A percentile compares a stretch with the other conserved stretches of the same genome.
phyloP scores from a whole-genome alignment of 1,284 basidiomycete species.

The Porodaedalea pini region DNA sequence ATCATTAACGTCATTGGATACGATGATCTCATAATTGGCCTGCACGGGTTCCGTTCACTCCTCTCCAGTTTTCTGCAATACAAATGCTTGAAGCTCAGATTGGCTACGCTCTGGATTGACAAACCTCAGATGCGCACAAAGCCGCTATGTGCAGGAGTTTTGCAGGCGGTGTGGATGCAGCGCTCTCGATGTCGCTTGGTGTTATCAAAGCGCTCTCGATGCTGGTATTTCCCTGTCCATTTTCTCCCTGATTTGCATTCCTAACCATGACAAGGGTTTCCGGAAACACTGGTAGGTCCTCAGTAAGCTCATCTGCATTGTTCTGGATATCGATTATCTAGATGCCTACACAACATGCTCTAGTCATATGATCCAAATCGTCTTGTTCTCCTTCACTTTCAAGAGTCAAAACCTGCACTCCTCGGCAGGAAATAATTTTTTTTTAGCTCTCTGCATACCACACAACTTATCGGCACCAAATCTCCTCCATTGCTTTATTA shows the following conservation, averaged over 20 bases:
- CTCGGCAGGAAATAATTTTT: too few relatives aligned
- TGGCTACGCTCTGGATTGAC: constrained; percentile 50
- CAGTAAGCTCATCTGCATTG: too few relatives aligned
- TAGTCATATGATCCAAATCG: too few relatives aligned
- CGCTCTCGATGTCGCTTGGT: constrained; percentile 90
- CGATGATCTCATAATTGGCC: constrained; percentile 8
- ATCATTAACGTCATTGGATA: constrained; percentile 2
- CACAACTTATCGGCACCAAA: too few relatives aligned
- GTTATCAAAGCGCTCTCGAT: constrained; percentile 97
- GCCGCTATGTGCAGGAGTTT: constrained; percentile 90
- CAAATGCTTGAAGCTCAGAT: constrained; percentile 76
- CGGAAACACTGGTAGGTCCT: too few relatives aligned
- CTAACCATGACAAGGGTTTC: too few relatives aligned
- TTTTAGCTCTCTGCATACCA: too few relatives aligned
- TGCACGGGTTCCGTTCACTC: constrained; percentile 91
- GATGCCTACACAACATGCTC: too few relatives aligned
- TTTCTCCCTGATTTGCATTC: not conserved
- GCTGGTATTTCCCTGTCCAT: constrained; percentile 62
- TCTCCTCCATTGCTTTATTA: too few relatives aligned
- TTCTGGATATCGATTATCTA: too few relatives aligned
- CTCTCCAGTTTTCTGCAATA: constrained; percentile 97
- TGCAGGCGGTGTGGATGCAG: constrained; percentile 88
- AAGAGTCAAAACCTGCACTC: too few relatives aligned
- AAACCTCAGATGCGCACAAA: constrained; percentile 73
- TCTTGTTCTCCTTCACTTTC: too few relatives aligned